Evolutionary conservation across 768 basidiomycete genomes (phyloP), one percentile per base, ranked within the genome.

Genomic region (Tulasnella sp.): DNA sequence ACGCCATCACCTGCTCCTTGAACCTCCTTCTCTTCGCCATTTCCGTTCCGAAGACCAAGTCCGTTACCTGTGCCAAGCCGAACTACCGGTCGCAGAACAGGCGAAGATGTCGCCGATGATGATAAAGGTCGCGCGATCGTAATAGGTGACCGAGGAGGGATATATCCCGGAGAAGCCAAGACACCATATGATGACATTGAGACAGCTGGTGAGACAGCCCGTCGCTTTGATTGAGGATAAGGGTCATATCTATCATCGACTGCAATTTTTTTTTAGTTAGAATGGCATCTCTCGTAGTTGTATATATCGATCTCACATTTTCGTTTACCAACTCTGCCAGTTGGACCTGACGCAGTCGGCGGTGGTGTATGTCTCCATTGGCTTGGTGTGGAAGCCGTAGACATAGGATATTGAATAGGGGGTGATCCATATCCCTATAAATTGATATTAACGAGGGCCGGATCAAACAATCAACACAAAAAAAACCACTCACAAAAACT

Each of bases 291-390:
- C n/a, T n/a, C n/a, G n/a, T n/a, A n/a, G n/a, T n/a, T n/a, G n/a
- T n/a, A n/a, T n/a, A n/a, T n/a, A n/a, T n/a, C n/a, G n/a, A n/a
- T 19, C 54, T 25, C 19, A 56, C 54, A 47, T 46, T 56, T 56
- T n/a, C 54, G 55, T 31, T 56, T 56, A 20, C 44, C 24, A 25
- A 46, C 53, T n/a, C 54, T 28, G 27, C 42, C 37, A 5, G 54
- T 34, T 9, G 43, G 31, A 16, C 37, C 39, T 40, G 48, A 27
- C 8, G 45, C 45, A 15, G 52, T 41, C 27, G 53, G 44, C 20
- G 54, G 40, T n/a, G 54, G 53, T 2, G 53, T 54, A 37, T 56
- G 55, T 37, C 54, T 13, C 54, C 54, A 56, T 22, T 16, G 31
- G 15, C 33, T 49, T 4, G 52, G 52, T 3, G 53, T 54, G n/a